phyloP scores from a whole-genome alignment of 148 eudicot species.

The Simmondsia chinensis region DNA sequence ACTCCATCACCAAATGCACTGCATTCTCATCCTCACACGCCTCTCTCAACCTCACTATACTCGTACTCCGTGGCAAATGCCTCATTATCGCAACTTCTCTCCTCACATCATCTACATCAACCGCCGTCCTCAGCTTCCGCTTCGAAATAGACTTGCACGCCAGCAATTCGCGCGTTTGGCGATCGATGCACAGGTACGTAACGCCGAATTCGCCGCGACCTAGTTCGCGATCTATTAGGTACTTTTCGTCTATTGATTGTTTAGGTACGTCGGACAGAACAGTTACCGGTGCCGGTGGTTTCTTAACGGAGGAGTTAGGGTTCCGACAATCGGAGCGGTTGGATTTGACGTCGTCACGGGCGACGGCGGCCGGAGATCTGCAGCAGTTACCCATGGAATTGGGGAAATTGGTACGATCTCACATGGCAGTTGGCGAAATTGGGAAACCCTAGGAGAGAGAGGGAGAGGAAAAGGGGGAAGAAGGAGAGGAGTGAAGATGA shows the following conservation, averaged over 20 bases:
- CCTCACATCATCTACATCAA: constrained; percentile 86
- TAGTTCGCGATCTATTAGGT: constrained; percentile 59
- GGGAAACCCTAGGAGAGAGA: constrained; percentile 13
- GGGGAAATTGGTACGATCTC: constrained; percentile 7
- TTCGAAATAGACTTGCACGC: constrained; percentile 95
- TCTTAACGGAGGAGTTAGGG: constrained; percentile 9
- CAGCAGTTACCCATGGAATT: constrained; percentile 86
- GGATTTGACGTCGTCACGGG: constrained; percentile 78
- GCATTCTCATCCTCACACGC: constrained; percentile 97
- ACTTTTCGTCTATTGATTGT: constrained; percentile 68
- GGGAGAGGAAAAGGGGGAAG: constrained; percentile 10
- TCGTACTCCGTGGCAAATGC: constrained; percentile 61
- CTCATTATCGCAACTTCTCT: constrained; percentile 92
- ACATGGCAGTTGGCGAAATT: constrained; percentile 5
- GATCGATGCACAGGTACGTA: constrained; percentile 71
- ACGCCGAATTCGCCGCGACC: constrained; percentile 92
- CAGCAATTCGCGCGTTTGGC: constrained; percentile 36
- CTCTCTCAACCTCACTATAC: constrained; percentile 70
- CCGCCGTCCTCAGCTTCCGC: constrained; percentile 75
- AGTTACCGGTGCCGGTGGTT: constrained; percentile 17
- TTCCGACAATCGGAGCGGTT: constrained; percentile 33
- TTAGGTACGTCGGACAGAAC: constrained; percentile 43
- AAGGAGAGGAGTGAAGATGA: constrained; percentile 8
- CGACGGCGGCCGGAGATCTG: constrained; percentile 95
- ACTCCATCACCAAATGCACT: constrained; percentile 94